These are phyloP conservation scores for Parasarocladium wereldwijsianum DNA, from an alignment of 2,329 filamentous ascomycete genomes.

Conservation along the genomic window DNA sequence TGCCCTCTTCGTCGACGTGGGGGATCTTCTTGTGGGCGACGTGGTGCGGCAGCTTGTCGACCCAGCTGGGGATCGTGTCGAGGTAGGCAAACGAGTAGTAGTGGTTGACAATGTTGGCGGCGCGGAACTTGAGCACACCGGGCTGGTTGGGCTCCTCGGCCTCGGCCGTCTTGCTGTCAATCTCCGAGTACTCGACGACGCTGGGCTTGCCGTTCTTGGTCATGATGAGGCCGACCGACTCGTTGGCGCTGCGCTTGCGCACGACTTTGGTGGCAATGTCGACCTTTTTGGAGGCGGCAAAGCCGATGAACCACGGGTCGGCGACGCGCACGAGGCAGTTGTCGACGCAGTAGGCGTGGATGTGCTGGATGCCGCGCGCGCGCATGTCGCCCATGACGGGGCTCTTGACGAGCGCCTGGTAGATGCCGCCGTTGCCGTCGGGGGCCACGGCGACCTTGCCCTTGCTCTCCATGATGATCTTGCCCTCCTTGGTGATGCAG, in stretches of 20 bases:
- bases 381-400: constrained; percentile 79
- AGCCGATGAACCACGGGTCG: constrained; percentile 89
- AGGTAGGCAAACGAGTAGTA: constrained; percentile 96
- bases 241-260: constrained; percentile 89
- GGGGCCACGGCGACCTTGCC: constrained; percentile 85
- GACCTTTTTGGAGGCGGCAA: constrained; percentile 73
- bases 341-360: constrained; percentile 96
- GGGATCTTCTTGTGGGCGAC: constrained; percentile 98
- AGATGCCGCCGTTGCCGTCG: constrained; percentile 93
- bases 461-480: constrained; percentile 89
- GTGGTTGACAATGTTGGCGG: constrained; percentile 99
- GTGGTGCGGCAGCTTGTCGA: constrained; percentile 79
- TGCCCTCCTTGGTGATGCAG: constrained; percentile 93
- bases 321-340: constrained; percentile 99
- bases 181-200: constrained; percentile 98
- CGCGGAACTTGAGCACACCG: constrained; percentile 82
- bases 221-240: constrained; percentile 88
- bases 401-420: constrained; percentile 72
- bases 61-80: constrained; percentile 77
- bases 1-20: constrained; percentile 61
- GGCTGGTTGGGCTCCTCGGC: constrained; percentile 71
- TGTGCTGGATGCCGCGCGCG: constrained; percentile 79
- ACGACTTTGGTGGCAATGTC: constrained; percentile 99
- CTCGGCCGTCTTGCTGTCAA: constrained; percentile 76
- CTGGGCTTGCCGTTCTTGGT: constrained; percentile 92